Evolutionary conservation across 768 basidiomycete genomes (phyloP).

Genomic region (Russula sp.): DNA sequence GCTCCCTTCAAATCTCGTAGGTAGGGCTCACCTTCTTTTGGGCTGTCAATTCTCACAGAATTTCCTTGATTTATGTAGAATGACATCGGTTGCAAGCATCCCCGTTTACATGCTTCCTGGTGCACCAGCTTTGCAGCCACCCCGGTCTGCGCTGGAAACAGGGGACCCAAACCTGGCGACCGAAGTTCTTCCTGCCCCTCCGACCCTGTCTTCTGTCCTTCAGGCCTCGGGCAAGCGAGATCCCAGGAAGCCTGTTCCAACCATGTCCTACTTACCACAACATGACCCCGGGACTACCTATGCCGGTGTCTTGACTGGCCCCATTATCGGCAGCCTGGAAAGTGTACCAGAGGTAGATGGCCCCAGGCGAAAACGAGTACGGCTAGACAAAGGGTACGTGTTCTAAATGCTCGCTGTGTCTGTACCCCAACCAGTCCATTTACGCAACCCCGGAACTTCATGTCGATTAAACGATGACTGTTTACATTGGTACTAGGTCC

Average conservation of each 20-base stretch:
- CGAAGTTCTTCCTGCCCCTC: slow-evolving; percentile 86
- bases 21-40: not conserved
- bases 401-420: not conserved
- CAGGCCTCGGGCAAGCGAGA: slow-evolving; percentile 65
- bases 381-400: slow-evolving; percentile 67
- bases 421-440: not conserved
- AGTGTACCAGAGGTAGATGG: slow-evolving; percentile 53
- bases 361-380: slow-evolving; percentile 62
- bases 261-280: slow-evolving; percentile 73
- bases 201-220: slow-evolving; percentile 62
- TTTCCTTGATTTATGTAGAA: slow-evolving; percentile 26
- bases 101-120: slow-evolving; percentile 68
- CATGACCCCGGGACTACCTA: slow-evolving; percentile 87
- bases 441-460: not conserved
- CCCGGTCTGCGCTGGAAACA: slow-evolving; percentile 77
- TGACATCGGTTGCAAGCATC: slow-evolving; percentile 67
- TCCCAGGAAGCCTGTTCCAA: slow-evolving; percentile 63
- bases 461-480: not conserved
- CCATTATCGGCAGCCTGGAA: slow-evolving; percentile 35
- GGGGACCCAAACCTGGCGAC: slow-evolving; percentile 54
- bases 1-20: slow-evolving; percentile 5
- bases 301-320: slow-evolving; percentile 63
- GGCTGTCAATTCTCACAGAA: slow-evolving; percentile 5
- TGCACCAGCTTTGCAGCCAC: slow-evolving; percentile 65
- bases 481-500: slow-evolving; percentile 34